phyloP scores from a whole-genome alignment of 495 filamentous ascomycete genomes.

The Chaetomium fimeti region DNA sequence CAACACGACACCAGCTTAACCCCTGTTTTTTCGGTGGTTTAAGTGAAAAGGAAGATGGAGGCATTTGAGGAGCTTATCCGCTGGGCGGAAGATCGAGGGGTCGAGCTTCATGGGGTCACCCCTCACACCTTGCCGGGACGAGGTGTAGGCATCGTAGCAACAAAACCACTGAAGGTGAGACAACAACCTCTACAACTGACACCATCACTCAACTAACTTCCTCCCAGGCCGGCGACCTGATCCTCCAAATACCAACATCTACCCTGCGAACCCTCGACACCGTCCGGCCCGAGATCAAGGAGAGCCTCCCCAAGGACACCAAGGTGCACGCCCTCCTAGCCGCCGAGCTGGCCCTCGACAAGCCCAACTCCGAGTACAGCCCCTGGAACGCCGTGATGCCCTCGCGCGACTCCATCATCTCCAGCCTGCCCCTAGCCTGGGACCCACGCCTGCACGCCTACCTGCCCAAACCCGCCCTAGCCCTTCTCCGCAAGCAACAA shows the following conservation, averaged over 20 bases:
- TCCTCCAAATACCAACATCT: conserved; percentile 63
- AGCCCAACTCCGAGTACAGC: conserved; percentile 31
- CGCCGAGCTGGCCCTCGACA: conserved; percentile 61
- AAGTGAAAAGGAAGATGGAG: conserved; percentile 28
- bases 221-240: conserved; percentile 49
- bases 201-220: neutral
- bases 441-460: conserved; percentile 44
- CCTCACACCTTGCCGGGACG: conserved; percentile 60
- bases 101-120: conserved; percentile 59
- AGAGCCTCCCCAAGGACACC: conserved; percentile 48
- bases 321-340: conserved; percentile 69
- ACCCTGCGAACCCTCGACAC: conserved; percentile 61
- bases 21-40: neutral
- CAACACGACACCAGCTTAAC: neutral
- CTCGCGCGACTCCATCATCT: conserved; percentile 54
- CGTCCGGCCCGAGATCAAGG: conserved; percentile 53
- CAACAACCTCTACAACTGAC: neutral
- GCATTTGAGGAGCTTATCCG: conserved; percentile 51
- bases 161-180: conserved; percentile 59
- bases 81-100: conserved; percentile 61
- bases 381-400: conserved; percentile 74
- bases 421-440: conserved; percentile 72
- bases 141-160: conserved; percentile 73
- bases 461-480: conserved; percentile 46
- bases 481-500: conserved; percentile 60